These are phyloP conservation scores for Physcomitrium patens DNA, from an alignment of 225 moss, liverwort and hornwort genomes.

Conservation along the genomic window DNA sequence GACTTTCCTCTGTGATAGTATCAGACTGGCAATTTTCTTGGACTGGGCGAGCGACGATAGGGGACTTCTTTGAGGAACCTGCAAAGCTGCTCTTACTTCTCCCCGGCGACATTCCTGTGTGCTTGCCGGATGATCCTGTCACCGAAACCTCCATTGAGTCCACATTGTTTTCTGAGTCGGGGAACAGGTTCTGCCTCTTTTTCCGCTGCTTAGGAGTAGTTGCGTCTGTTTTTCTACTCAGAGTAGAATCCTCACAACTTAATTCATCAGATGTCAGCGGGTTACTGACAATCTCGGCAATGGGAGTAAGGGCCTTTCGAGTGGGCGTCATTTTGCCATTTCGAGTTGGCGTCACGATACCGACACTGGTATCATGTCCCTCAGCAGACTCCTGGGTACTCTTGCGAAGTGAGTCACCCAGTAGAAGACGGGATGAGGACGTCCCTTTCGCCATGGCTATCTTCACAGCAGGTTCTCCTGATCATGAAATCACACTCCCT, in stretches of 20 bases:
- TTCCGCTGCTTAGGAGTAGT: conserved; percentile 25
- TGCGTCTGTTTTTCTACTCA: conserved; percentile 27
- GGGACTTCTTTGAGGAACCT: conserved; percentile 28
- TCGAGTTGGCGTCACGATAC: conserved; percentile 19
- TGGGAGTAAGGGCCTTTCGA: conserved; percentile 34
- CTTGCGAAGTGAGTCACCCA: conserved; percentile 29
- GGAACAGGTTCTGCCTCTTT: conserved; percentile 25
- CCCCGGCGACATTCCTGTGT: conserved; percentile 17
- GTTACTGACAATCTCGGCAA: conserved; percentile 32
- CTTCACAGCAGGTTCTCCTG: background rate
- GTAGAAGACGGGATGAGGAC: conserved; percentile 25
- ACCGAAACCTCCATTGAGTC: conserved; percentile 14
- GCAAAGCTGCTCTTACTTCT: conserved; percentile 23
- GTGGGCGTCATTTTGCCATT: conserved; percentile 11
- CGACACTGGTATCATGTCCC: conserved; percentile 8
- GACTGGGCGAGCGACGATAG: conserved; percentile 22
- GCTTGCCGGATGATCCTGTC: conserved; percentile 24
- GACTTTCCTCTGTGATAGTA: background rate
- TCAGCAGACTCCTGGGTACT: conserved; percentile 15
- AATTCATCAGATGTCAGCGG: conserved; percentile 29
- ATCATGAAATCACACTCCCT: conserved; percentile 8
- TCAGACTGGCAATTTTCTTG: conserved; percentile 28
- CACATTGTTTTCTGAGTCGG: conserved; percentile 25
- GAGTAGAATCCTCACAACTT: conserved; percentile 16
- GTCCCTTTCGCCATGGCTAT: conserved; percentile 33